These are phyloP conservation scores for Pogostemon cablin DNA, from an alignment of 257 asterid genomes.

Conservation along the genomic window DNA sequence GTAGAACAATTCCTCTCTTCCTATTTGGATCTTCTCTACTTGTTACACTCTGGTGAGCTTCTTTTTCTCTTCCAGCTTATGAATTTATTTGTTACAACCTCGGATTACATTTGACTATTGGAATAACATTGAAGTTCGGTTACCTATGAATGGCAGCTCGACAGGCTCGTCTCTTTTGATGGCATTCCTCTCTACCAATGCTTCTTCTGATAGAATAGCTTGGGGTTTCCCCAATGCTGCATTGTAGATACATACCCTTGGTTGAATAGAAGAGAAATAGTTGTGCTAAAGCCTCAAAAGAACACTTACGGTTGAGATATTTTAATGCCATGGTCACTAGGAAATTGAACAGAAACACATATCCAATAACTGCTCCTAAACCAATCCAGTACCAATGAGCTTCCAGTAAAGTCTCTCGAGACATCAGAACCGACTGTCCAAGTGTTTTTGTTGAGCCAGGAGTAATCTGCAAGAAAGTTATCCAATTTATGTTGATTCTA, in stretches of 20 bases:
- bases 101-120: background rate
- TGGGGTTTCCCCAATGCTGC: slow-evolving; percentile 80
- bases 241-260: background rate
- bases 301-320: slow-evolving; percentile 67
- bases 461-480: slow-evolving; percentile 41
- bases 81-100: background rate
- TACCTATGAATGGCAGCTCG: slow-evolving; percentile 35
- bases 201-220: slow-evolving; percentile 59
- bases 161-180: slow-evolving; percentile 41
- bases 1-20: slow-evolving; percentile 82
- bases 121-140: background rate
- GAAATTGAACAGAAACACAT: slow-evolving; percentile 58
- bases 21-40: slow-evolving; percentile 45
- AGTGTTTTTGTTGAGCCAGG: slow-evolving; percentile 53
- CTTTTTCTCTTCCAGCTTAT: slow-evolving; percentile 40
- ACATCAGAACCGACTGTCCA: slow-evolving; percentile 54
- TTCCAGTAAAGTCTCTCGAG: slow-evolving; percentile 64
- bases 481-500: background rate
- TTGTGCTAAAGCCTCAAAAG: background rate
- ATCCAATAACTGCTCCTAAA: slow-evolving; percentile 63
- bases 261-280: slow-evolving; percentile 14
- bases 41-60: slow-evolving; percentile 39
- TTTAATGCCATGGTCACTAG: slow-evolving; percentile 54
- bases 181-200: slow-evolving; percentile 47
- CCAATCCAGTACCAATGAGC: slow-evolving; percentile 88